Percentiles rank a stretch among this genome's conserved stretches.
Evolutionary conservation across 2,329 filamentous ascomycete genomes (phyloP).

Genomic region (Rutstroemia sp.): DNA sequence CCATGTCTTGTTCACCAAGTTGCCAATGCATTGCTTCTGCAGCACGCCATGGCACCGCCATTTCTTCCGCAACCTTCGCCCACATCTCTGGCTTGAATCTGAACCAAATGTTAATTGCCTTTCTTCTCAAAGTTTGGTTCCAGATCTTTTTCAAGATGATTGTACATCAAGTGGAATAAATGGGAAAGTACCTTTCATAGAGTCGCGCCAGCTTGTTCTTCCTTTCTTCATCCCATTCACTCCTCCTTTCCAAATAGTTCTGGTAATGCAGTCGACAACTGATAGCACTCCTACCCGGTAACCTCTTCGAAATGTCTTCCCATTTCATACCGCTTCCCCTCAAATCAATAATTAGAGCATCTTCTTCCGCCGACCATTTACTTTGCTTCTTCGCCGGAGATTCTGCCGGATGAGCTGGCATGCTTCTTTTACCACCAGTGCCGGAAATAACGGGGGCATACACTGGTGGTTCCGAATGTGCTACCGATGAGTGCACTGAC

Average conservation of each 20-base stretch:
- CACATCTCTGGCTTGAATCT: conserved; percentile 99
- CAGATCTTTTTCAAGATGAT: neutral
- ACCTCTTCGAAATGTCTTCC: conserved; percentile 91
- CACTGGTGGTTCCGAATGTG: conserved; percentile 19
- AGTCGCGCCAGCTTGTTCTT: conserved; percentile 94
- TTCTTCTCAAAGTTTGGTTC: neutral
- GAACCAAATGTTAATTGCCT: conserved; percentile 11
- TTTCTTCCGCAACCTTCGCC: conserved; percentile 90
- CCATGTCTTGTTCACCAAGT: conserved; percentile 89
- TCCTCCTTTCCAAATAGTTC: conserved; percentile 88
- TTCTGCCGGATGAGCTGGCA: conserved; percentile 48
- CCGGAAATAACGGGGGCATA: conserved; percentile 21
- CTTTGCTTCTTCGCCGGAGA: conserved; percentile 88
- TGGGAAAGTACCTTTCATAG: conserved; percentile 71
- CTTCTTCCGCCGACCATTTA: conserved; percentile 93
- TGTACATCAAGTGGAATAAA: neutral
- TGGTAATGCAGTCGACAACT: conserved; percentile 94
- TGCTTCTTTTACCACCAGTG: conserved; percentile 39
- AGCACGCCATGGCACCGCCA: conserved; percentile 90
- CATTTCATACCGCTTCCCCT: conserved; percentile 92
- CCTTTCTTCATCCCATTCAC: conserved; percentile 94
- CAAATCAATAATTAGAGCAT: conserved; percentile 87
- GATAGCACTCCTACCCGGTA: conserved; percentile 87
- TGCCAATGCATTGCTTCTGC: conserved; percentile 99
- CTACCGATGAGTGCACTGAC: conserved; percentile 22